These are phyloP conservation scores for Aspergillus sparsus DNA, from an alignment of 495 filamentous ascomycete species.

Conservation along the genomic window DNA sequence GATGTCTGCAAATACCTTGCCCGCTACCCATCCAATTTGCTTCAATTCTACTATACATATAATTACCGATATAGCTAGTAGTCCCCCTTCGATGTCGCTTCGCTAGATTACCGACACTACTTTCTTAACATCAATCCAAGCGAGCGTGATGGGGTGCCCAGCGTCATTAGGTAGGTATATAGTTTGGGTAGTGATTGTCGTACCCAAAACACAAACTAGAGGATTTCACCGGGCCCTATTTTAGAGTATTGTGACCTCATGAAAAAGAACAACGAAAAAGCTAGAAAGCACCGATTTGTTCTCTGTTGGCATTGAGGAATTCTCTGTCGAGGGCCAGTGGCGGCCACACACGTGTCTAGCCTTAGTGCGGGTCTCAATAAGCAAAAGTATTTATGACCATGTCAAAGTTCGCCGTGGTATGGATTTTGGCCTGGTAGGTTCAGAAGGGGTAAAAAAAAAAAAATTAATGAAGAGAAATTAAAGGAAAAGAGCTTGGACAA, in stretches of 20 bases:
- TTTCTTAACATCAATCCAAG: not conserved
- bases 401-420: slow-evolving; percentile 14
- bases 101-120: not conserved
- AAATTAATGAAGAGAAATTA: not conserved
- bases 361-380: slow-evolving; percentile 12
- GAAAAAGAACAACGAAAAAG: not conserved
- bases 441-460: slow-evolving; percentile 2
- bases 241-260: not conserved
- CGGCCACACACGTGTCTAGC: slow-evolving; percentile 23
- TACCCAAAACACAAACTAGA: slow-evolving; percentile 18
- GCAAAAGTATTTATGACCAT: slow-evolving; percentile 8
- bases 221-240: slow-evolving; percentile 5
- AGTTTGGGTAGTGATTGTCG: slow-evolving; percentile 18
- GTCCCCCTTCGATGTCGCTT: not conserved
- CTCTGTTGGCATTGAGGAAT: slow-evolving; percentile 6
- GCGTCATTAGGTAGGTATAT: slow-evolving; percentile 15
- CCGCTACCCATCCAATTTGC: too few species aligned
- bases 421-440: slow-evolving; percentile 15
- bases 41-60: too few species aligned
- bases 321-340: slow-evolving; percentile 16
- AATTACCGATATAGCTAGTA: too few species aligned
- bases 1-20: too few species aligned
- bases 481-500: slow-evolving; percentile 5
- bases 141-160: not conserved
- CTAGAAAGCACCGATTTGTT: slow-evolving; percentile 7